Evolutionary conservation across 768 basidiomycete genomes (phyloP).

Genomic region (Hortiboletus flavorubellus): DNA sequence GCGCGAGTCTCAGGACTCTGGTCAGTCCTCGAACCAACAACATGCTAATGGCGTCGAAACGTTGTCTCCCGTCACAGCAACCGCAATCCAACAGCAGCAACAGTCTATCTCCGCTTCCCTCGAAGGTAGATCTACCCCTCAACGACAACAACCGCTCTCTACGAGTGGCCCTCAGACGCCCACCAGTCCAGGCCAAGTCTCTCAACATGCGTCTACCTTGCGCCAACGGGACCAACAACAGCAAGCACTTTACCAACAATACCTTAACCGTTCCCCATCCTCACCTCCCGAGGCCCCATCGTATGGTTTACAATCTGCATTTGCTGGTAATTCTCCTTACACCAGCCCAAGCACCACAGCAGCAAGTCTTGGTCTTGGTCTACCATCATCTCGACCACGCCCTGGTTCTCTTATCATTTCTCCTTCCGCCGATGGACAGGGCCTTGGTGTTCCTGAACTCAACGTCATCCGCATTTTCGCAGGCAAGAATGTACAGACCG

Average conservation of each 20-base stretch:
- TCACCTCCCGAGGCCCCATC: conserved; percentile 72
- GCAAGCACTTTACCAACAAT: conserved; percentile 83
- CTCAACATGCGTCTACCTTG: conserved; percentile 60
- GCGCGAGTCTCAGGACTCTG: conserved; percentile 62
- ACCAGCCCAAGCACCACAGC: conserved; percentile 36
- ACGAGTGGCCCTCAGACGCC: conserved; percentile 28
- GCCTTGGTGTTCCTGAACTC: conserved; percentile 69
- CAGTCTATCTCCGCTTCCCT: conserved; percentile 25
- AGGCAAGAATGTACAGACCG: conserved; percentile 84
- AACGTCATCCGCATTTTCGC: conserved; percentile 97
- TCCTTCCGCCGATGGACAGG: conserved; percentile 57
- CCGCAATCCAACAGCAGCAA: conserved; percentile 60
- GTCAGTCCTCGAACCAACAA: conserved; percentile 45
- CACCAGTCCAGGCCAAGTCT: conserved; percentile 42
- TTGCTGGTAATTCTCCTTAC: conserved; percentile 48
- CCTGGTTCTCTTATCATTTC: conserved; percentile 78
- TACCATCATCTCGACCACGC: conserved; percentile 55
- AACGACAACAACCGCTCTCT: conserved; percentile 23
- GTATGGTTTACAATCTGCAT: conserved; percentile 71
- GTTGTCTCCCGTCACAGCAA: conserved; percentile 51
- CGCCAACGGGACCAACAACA: conserved; percentile 88
- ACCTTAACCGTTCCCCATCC: conserved; percentile 82
- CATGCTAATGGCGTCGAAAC: conserved; percentile 23
- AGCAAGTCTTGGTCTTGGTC: conserved; percentile 46
- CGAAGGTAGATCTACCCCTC: conserved; percentile 21